Conservation (phyloP, 2,329 filamentous ascomycete species). For the Zymoseptoria ardabiliae region DNA sequence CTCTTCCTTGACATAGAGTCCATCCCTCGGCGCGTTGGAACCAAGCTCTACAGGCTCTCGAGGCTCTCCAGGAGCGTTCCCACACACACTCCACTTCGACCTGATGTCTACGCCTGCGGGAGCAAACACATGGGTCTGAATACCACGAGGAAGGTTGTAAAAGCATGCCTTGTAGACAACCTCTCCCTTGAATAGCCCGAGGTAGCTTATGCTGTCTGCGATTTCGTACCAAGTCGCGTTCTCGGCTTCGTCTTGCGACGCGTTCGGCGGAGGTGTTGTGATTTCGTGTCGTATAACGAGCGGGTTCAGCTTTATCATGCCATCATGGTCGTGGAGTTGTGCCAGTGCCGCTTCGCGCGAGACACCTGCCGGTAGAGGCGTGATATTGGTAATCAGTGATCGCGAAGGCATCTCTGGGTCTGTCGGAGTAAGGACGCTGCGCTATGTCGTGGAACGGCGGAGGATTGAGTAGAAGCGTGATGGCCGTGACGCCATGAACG, state of each 20-base stretch:
- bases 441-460: slow-evolving; percentile 1
- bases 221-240: slow-evolving; percentile 70
- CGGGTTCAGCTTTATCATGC: slow-evolving; percentile 85
- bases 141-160: slow-evolving; percentile 61
- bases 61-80: slow-evolving; percentile 63
- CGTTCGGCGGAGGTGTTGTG: slow-evolving; percentile 60
- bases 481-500: background rate
- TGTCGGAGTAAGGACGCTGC: background rate
- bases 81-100: slow-evolving; percentile 76
- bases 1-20: slow-evolving; percentile 78
- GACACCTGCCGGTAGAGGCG: slow-evolving; percentile 63
- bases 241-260: slow-evolving; percentile 59
- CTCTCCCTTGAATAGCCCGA: slow-evolving; percentile 57
- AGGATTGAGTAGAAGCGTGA: background rate
- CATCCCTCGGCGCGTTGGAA: slow-evolving; percentile 54
- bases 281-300: slow-evolving; percentile 65
- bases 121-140: slow-evolving; percentile 79
- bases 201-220: slow-evolving; percentile 68
- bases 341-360: slow-evolving; percentile 62
- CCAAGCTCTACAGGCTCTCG: slow-evolving; percentile 55
- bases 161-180: slow-evolving; percentile 76
- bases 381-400: slow-evolving; percentile 68
- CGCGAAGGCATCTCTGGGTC: slow-evolving; percentile 56
- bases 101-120: slow-evolving; percentile 74
- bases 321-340: slow-evolving; percentile 68